Conservation (phyloP, 805 yeast genomes). For the Starmerella apis region DNA sequence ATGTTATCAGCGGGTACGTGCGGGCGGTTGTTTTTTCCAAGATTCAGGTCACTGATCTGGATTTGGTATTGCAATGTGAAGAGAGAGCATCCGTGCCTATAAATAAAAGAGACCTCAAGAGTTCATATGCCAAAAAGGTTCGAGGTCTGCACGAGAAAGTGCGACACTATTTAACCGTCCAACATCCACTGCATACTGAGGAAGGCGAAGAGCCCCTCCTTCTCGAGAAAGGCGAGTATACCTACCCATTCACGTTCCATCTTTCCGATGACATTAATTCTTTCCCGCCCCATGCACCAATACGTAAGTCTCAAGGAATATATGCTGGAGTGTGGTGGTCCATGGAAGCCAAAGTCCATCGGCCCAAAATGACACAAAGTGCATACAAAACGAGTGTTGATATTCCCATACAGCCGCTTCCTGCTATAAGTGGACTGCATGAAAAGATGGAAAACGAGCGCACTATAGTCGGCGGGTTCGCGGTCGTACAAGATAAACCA, state of each 20-base stretch:
- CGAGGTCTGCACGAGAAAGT: neutral
- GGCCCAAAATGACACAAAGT: neutral
- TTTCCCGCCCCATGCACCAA: conserved; percentile 14
- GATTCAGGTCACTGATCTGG: conserved; percentile 4
- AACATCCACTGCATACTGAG: neutral
- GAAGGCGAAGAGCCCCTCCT: neutral
- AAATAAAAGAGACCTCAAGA: neutral
- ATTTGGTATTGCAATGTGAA: conserved; percentile 11
- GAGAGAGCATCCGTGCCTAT: conserved; percentile 11
- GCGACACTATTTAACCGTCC: neutral
- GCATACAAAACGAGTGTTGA: neutral
- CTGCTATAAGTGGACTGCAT: neutral
- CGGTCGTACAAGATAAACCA: neutral
- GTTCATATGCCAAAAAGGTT: neutral
- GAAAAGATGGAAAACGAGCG: neutral
- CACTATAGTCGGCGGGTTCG: neutral
- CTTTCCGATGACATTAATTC: conserved; percentile 9
- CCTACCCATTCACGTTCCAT: conserved; percentile 14
- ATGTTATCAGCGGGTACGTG: conserved; percentile 12
- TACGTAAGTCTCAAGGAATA: neutral
- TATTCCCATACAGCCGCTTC: neutral
- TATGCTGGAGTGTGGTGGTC: conserved; percentile 5
- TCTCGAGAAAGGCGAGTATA: conserved; percentile 16
- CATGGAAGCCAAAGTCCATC: neutral
- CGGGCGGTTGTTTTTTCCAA: neutral